Evolutionary conservation across 345 rosid species (phyloP), one percentile per base, ranked within the genome.

Genomic region (Boechera retrofracta): DNA sequence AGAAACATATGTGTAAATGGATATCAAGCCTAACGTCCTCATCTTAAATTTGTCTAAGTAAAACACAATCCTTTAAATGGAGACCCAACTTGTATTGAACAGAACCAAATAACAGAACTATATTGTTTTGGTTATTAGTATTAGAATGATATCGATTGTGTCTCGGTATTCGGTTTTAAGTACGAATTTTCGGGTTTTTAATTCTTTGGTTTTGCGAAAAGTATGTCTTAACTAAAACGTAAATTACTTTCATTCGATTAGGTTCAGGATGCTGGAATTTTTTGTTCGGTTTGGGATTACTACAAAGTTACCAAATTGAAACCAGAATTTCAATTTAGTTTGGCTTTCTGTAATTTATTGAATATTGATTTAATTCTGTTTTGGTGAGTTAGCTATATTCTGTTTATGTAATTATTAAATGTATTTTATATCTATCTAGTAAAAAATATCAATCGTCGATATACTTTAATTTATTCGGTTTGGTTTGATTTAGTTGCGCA

Each of bases 1-100:
- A 57, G 6, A 71, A 68, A 51, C 47, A 76, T 38, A 63, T 48
- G 1, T 57, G 54, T 35, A 24, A 39, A 47, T 53, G 44, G 32
- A 31, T 62, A n/a, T 53, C 74, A 75, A 52, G 12, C 61, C 11
- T 29, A 67, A 67, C 55, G 28, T 13, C 39, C 13, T 42, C 64
- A 52, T 59, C 38, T 26, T 35, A 52, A 53, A 0, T 32, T 21
- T 64, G 1, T 63, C 9, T 29, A 63, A 35, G 2, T 28, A 15
- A 28, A 49, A 32, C 2, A 44, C 31, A 38, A 39, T 21, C 39
- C 3, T 53, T 74, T 18, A 32, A n/a, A 12, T 52, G 16, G 18
- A 63, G 64, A 52, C 54, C 28, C 16, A 38, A 52, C 2, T 16
- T 38, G 53, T 47, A 48, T 21, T 5, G 24, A 21, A 21, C 24